A percentile compares a stretch with the other conserved stretches of the same genome.
Evolutionary conservation across 129 eudicot genomes (phyloP).

Genomic region (Centella asiatica): DNA sequence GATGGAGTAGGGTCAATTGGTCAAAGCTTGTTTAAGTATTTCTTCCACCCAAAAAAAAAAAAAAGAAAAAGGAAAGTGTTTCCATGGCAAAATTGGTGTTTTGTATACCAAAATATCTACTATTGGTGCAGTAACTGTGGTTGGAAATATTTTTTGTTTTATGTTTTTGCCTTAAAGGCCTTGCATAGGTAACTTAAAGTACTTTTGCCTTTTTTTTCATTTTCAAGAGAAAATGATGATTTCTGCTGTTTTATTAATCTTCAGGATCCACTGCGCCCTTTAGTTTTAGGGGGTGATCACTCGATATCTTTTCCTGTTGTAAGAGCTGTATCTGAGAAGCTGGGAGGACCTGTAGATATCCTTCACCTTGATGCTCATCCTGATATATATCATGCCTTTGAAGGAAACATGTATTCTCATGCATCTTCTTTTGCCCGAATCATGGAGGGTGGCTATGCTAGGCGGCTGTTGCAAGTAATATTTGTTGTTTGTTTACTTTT

Average conservation of each 20-base stretch:
- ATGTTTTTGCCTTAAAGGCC: neutral
- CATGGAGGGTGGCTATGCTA: constrained; percentile 98
- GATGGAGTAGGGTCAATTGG: too few relatives aligned
- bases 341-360: constrained; percentile 91
- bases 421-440: constrained; percentile 97
- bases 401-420: constrained; percentile 94
- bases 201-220: neutral
- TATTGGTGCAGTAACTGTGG: too few relatives aligned
- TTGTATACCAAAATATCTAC: too few relatives aligned
- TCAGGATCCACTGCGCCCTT: constrained; percentile 79
- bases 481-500: neutral
- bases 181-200: neutral
- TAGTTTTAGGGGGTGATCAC: constrained; percentile 96
- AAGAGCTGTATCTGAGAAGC: constrained; percentile 94
- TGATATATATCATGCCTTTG: constrained; percentile 78
- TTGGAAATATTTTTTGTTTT: too few relatives aligned
- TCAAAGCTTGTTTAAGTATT: too few relatives aligned
- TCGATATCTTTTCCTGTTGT: constrained; percentile 90
- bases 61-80: too few relatives aligned
- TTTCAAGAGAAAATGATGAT: neutral
- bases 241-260: neutral
- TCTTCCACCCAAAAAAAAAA: too few relatives aligned
- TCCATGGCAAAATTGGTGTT: too few relatives aligned
- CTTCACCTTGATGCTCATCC: constrained; percentile 99
- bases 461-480: constrained; percentile 74